These are phyloP conservation scores for Hypoxylon rubiginosum DNA, from an alignment of 2,329 filamentous ascomycete genomes.

Conservation along the genomic window DNA sequence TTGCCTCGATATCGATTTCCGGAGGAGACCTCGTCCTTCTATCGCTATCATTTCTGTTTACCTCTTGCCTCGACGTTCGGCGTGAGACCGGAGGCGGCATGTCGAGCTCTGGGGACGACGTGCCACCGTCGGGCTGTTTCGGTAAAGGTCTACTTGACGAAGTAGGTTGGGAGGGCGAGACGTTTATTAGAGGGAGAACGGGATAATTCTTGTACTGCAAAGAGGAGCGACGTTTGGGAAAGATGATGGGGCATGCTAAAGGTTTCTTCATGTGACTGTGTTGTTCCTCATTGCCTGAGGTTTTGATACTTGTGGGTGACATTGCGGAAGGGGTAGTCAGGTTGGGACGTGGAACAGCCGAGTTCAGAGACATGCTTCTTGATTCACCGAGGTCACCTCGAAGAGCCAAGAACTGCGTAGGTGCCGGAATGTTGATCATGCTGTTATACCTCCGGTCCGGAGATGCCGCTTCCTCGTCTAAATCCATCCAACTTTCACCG, in stretches of 20 bases:
- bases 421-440: constrained; percentile 44
- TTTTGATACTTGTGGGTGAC: constrained; percentile 27
- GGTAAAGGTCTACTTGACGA: constrained; percentile 14
- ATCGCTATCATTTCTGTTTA: constrained; percentile 7
- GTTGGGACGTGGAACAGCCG: constrained; percentile 24
- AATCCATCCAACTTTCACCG: constrained; percentile 51
- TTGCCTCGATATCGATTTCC: not conserved
- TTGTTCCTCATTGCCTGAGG: constrained; percentile 13
- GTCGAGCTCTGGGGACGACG: constrained; percentile 12
- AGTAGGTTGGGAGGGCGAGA: constrained; percentile 26
- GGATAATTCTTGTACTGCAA: constrained; percentile 41
- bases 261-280: constrained; percentile 19
- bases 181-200: constrained; percentile 35
- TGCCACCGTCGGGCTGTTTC: constrained; percentile 4
- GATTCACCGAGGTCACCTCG: constrained; percentile 31
- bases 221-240: constrained; percentile 46
- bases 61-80: constrained; percentile 2
- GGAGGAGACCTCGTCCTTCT: constrained; percentile 5
- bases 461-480: constrained; percentile 46
- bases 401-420: constrained; percentile 28
- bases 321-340: constrained; percentile 26
- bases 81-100: constrained; percentile 12
- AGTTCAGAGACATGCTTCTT: constrained; percentile 45
- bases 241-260: constrained; percentile 29
- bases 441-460: constrained; percentile 45